Evolutionary conservation across 1,284 basidiomycete species (phyloP).

Genomic region (Termitomyces sp.): DNA sequence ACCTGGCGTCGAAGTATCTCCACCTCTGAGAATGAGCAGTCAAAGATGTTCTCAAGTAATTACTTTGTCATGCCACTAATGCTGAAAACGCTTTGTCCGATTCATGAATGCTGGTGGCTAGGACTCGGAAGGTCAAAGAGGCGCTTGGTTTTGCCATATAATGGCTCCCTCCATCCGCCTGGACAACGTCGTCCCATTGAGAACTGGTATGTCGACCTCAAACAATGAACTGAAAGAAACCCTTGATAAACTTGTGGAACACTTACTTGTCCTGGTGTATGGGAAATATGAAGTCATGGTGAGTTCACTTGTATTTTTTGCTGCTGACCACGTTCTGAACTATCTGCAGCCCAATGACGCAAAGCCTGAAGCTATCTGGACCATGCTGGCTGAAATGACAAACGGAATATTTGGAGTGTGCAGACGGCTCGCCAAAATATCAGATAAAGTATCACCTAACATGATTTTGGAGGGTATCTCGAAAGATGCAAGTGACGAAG

Average conservation of each 20-base stretch:
- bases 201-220: background rate
- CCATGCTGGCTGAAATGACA: background rate
- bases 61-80: background rate
- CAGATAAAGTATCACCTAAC: background rate
- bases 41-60: background rate
- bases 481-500: background rate
- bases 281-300: background rate
- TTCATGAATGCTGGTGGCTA: background rate
- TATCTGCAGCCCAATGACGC: slow-evolving; percentile 1
- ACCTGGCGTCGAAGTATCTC: background rate
- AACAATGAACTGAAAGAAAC: background rate
- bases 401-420: background rate
- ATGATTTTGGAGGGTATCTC: background rate
- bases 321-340: background rate
- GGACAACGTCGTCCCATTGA: background rate
- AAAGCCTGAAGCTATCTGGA: slow-evolving; percentile 4
- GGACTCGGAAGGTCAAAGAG: background rate
- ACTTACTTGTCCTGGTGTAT: background rate
- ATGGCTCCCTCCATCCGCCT: background rate
- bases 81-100: background rate
- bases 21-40: background rate
- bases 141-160: background rate
- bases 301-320: background rate
- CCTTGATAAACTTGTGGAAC: background rate
- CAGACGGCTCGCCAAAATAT: background rate